Evolutionary conservation across 768 basidiomycete genomes (phyloP).

Genomic region (Suillus alpinus): DNA sequence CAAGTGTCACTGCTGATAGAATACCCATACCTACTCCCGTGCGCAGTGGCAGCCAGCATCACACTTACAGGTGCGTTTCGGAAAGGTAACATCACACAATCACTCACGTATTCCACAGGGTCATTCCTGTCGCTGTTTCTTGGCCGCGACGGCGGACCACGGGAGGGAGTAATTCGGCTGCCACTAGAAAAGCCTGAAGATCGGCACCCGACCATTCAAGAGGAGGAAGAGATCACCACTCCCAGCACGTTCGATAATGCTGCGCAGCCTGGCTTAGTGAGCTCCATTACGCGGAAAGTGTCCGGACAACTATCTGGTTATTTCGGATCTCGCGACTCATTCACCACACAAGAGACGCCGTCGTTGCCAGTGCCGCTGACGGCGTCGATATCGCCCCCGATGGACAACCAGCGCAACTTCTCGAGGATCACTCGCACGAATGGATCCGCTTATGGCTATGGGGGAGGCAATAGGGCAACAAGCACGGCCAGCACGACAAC

Average conservation of each 20-base stretch:
- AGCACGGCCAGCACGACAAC: conserved; percentile 50
- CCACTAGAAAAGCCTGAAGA: conserved; percentile 65
- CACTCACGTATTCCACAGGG: conserved; percentile 42
- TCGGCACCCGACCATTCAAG: conserved; percentile 54
- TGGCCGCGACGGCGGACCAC: conserved; percentile 85
- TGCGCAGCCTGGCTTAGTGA: conserved; percentile 33
- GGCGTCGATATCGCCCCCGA: conserved; percentile 29
- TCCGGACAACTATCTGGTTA: conserved; percentile 58
- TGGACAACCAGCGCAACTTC: conserved; percentile 47
- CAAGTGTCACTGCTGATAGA: conserved; percentile 62
- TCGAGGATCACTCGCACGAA: conserved; percentile 58
- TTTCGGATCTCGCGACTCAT: conserved; percentile 51
- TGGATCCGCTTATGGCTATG: conserved; percentile 82
- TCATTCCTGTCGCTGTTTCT: conserved; percentile 87
- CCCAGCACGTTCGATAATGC: conserved; percentile 45
- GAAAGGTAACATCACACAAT: neutral
- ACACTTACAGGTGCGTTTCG: conserved; percentile 60
- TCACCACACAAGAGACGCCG: conserved; percentile 31
- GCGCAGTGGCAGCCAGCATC: conserved; percentile 70
- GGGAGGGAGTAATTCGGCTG: conserved; percentile 81
- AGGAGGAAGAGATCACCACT: conserved; percentile 56
- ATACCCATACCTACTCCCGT: conserved; percentile 92
- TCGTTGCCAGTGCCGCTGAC: conserved; percentile 45
- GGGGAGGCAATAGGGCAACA: conserved; percentile 48
- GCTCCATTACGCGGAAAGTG: conserved; percentile 45